These are phyloP conservation scores for Raffaelea arxii DNA, from an alignment of 2,329 filamentous ascomycete species.

Conservation along the genomic window DNA sequence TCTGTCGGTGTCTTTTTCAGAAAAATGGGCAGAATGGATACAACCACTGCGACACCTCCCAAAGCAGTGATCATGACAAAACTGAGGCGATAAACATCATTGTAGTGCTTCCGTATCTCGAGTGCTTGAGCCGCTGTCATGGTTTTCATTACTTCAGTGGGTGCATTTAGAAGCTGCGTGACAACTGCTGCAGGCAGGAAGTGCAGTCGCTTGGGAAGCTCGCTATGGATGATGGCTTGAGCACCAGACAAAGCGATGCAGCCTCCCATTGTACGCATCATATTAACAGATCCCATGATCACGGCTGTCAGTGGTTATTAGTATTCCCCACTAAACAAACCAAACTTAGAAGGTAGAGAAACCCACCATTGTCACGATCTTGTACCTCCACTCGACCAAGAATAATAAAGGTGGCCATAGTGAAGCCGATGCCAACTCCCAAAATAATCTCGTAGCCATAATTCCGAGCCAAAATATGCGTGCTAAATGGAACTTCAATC, in stretches of 20 bases:
- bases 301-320: not conserved
- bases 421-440: constrained; percentile 1
- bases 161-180: not conserved
- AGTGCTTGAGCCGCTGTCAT: not conserved
- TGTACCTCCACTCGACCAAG: not conserved
- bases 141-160: not conserved
- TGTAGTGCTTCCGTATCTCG: not conserved
- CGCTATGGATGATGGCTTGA: not conserved
- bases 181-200: not conserved
- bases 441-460: not conserved
- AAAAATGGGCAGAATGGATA: not conserved
- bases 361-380: not conserved
- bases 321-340: not conserved
- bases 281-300: not conserved
- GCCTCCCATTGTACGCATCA: constrained; percentile 1
- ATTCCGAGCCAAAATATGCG: not conserved
- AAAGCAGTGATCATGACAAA: not conserved
- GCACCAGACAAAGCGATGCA: not conserved
- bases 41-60: not conserved
- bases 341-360: not conserved
- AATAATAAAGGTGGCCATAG: not conserved
- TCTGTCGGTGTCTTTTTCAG: too few relatives aligned
- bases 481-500: not conserved
- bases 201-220: not conserved
- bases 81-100: not conserved